Evolutionary conservation across 2,329 filamentous ascomycete genomes (phyloP).

Genomic region (Xylaria sp.): DNA sequence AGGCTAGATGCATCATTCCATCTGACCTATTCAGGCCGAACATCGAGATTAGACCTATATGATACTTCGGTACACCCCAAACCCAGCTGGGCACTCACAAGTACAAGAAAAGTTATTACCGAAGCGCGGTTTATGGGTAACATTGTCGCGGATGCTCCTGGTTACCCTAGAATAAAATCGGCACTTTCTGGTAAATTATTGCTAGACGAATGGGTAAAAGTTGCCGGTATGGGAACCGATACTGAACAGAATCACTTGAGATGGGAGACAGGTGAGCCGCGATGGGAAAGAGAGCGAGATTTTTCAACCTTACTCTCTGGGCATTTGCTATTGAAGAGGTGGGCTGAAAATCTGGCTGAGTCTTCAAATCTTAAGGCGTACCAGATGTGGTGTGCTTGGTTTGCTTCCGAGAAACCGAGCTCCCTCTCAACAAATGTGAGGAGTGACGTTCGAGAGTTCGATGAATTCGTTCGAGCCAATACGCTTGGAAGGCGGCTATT

Average conservation of each 20-base stretch:
- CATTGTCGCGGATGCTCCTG: neutral
- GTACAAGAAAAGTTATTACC: neutral
- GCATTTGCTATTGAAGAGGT: neutral
- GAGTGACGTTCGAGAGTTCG: constrained; percentile 5
- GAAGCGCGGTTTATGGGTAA: neutral
- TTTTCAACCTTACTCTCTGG: neutral
- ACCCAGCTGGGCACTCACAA: neutral
- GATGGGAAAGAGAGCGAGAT: neutral
- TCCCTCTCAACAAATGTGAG: neutral
- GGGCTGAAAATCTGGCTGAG: neutral
- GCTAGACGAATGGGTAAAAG: neutral
- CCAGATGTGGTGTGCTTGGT: constrained; percentile 1
- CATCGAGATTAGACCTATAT: neutral
- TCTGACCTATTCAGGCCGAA: neutral
- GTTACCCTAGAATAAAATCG: neutral
- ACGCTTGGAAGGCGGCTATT: constrained; percentile 2
- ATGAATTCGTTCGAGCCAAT: neutral
- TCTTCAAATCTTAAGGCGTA: neutral
- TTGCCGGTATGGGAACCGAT: neutral
- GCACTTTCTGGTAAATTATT: neutral
- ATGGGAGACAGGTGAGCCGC: neutral
- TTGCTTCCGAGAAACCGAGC: neutral
- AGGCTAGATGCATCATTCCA: neutral
- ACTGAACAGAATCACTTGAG: neutral
- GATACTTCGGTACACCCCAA: neutral